Evolutionary conservation across 1,284 basidiomycete genomes (phyloP).

Genomic region (Malassezia caprae): DNA sequence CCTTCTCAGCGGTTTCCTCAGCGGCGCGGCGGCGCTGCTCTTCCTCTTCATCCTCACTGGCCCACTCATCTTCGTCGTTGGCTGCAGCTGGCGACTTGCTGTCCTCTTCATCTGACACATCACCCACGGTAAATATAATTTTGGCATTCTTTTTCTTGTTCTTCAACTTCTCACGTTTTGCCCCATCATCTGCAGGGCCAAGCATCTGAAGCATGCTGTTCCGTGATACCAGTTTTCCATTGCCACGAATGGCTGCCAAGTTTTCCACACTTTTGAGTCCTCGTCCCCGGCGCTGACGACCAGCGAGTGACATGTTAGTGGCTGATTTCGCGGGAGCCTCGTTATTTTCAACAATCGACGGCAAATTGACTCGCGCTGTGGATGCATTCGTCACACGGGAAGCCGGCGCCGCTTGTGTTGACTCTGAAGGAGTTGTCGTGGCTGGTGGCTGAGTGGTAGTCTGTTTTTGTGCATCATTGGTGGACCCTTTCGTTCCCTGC

Average conservation of each 20-base stretch:
- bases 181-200: not conserved
- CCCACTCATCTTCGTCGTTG: constrained; percentile 44
- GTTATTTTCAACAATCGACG: not conserved
- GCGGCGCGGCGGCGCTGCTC: constrained; percentile 31
- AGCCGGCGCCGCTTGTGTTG: too few relatives aligned
- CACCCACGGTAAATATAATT: constrained; percentile 37
- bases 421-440: not conserved
- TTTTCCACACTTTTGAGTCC: not conserved
- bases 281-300: not conserved
- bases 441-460: not conserved
- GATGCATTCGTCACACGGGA: not conserved
- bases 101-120: constrained; percentile 31
- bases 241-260: not conserved
- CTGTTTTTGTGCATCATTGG: not conserved
- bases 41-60: constrained; percentile 46
- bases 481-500: not conserved
- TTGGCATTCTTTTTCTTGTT: constrained; percentile 17
- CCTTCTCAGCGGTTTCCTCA: constrained; percentile 39
- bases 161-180: not conserved
- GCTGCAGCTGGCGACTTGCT: constrained; percentile 7
- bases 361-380: not conserved
- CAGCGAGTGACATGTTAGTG: not conserved
- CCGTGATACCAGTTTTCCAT: not conserved
- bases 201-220: constrained; percentile 1
- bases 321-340: not conserved